Evolutionary conservation across 768 basidiomycete species (phyloP), one percentile per base, ranked within the genome.

Genomic region (Kwoniella botswanensis): DNA sequence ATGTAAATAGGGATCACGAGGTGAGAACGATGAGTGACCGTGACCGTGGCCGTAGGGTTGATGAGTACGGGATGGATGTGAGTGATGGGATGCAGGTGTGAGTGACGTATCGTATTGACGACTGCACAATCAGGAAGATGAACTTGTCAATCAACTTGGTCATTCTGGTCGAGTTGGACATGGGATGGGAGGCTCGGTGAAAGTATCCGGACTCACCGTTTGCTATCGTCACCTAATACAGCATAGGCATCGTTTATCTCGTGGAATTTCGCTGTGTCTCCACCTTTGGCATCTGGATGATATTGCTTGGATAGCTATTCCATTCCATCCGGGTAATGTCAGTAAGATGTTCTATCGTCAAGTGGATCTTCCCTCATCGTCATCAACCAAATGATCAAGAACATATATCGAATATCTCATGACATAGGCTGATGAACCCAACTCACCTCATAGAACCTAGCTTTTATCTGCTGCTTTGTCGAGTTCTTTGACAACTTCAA

Each of bases 51-150:
- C 17, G 21, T 69, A 21, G 18, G 15, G n/a, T 21, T 24, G 61
- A 54, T 29, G 55, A 44, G 43, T 56, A 29, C 12, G 64, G 12
- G 53, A 44, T 18, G 56, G 35, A 21, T 62, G 60, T 18, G 68
- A 56, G 52, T 63, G 46, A 18, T 50, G 21, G 87, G 88, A 63
- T 89, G 95, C 52, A 93, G 95, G 68, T 7, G 46, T 46, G 4
- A 71, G 59, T 50, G 68, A 70, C 2, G 63, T 43, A 44, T 77
- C 76, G 64, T 77, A 77, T 65, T 73, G 71, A 9, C 70, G 65
- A 42, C 74, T 76, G 50, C 10, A 26, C 13, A 50, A 53, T 29
- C n/a, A 35, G 7, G 22, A 65, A 42, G 21, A 21, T 11, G 4
- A 6, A 62, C 10, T n/a, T 26, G 13, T 21, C 15, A 22, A 41